phyloP scores from a whole-genome alignment of 2,329 filamentous ascomycete genomes.

The Huntiella savannae region DNA sequence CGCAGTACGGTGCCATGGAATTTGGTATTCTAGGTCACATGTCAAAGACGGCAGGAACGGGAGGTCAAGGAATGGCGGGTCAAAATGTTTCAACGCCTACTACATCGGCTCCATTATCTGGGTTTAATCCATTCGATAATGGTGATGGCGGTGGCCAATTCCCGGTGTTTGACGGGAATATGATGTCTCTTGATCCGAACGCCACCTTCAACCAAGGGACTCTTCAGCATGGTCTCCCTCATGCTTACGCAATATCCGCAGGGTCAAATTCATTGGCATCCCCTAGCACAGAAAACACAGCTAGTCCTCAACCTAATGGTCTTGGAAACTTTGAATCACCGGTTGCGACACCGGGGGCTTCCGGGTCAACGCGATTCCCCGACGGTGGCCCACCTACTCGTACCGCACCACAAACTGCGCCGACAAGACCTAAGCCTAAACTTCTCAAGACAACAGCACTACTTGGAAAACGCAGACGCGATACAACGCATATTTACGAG shows the following conservation, averaged over 20 bases:
- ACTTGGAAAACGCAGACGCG: conserved; percentile 40
- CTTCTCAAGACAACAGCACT: conserved; percentile 17
- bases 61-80: conserved; percentile 9
- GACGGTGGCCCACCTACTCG: conserved; percentile 12
- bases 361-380: conserved; percentile 13
- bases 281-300: conserved; percentile 43
- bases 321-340: conserved; percentile 30
- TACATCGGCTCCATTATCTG: not conserved
- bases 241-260: conserved; percentile 45
- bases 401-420: conserved; percentile 15
- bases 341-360: conserved; percentile 16
- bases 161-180: conserved; percentile 29
- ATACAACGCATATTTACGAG: conserved; percentile 74
- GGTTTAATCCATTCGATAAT: conserved; percentile 4
- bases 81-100: not conserved
- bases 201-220: conserved; percentile 35
- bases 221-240: conserved; percentile 41
- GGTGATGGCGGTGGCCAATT: not conserved
- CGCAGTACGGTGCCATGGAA: conserved; percentile 86
- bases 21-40: conserved; percentile 95
- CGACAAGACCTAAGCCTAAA: conserved; percentile 26
- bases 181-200: conserved; percentile 31
- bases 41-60: conserved; percentile 26
- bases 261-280: conserved; percentile 43
- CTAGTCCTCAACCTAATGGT: conserved; percentile 37